Evolutionary conservation across 139 green algal species (phyloP).

Genomic region (Picochlorum sp.): DNA sequence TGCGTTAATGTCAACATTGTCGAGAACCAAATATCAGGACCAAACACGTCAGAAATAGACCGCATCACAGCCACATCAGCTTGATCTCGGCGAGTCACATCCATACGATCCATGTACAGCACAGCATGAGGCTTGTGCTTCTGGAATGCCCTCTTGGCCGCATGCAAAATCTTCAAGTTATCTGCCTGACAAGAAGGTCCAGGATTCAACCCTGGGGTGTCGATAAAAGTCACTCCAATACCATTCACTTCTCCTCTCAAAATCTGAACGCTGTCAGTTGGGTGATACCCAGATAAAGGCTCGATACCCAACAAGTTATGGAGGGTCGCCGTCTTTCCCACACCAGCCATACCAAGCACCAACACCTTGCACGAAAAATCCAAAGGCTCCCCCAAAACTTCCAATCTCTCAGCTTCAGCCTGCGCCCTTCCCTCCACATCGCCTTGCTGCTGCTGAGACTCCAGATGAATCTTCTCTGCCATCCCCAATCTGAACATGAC

Average conservation of each 20-base stretch:
- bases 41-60: constrained; percentile 55
- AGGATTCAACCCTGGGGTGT: constrained; percentile 65
- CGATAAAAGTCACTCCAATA: constrained; percentile 64
- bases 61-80: constrained; percentile 44
- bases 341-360: constrained; percentile 59
- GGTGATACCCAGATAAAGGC: constrained; percentile 14
- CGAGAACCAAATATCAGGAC: constrained; percentile 61
- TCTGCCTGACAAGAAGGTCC: not conserved
- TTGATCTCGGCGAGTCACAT: constrained; percentile 29
- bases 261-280: constrained; percentile 23
- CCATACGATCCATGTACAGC: constrained; percentile 73
- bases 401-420: constrained; percentile 20
- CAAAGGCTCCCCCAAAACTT: constrained; percentile 26
- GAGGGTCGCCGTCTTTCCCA: constrained; percentile 66
- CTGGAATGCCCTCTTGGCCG: constrained; percentile 32
- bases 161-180: constrained; percentile 11
- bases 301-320: constrained; percentile 46
- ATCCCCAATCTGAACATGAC: constrained; percentile 57
- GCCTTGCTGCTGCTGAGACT: not conserved
- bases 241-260: constrained; percentile 43
- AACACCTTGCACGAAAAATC: constrained; percentile 52
- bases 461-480: constrained; percentile 62
- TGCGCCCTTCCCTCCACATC: constrained; percentile 18
- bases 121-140: constrained; percentile 54
- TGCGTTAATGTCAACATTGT: constrained; percentile 70